phyloP scores from a whole-genome alignment of 352 stramenopile genomes.

The Phytophthora palmivora region DNA sequence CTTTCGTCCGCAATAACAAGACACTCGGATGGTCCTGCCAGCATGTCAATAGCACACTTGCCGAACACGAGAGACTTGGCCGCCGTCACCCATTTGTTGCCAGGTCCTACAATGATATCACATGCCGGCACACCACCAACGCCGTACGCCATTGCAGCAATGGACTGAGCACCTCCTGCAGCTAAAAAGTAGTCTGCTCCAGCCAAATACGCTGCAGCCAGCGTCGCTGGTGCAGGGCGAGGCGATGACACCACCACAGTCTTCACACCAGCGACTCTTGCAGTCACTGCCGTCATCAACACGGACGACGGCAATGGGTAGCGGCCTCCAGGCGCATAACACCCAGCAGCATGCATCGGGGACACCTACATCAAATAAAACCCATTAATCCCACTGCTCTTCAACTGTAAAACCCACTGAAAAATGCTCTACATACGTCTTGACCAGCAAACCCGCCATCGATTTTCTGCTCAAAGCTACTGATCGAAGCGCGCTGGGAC shows the following conservation, averaged over 20 bases:
- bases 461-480: constrained; percentile 95
- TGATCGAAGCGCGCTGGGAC: constrained; percentile 92
- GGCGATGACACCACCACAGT: constrained; percentile 96
- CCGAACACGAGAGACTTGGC: constrained; percentile 98
- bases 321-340: constrained; percentile 97
- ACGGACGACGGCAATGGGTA: constrained; percentile 98
- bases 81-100: constrained; percentile 99
- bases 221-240: constrained; percentile 91
- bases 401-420: constrained; percentile 1
- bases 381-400: constrained; percentile 3
- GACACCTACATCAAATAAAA: constrained; percentile 39
- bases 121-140: constrained; percentile 90
- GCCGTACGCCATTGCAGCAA: constrained; percentile 97
- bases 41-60: constrained; percentile 99
- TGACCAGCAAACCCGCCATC: constrained; percentile 96
- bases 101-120: constrained; percentile 98
- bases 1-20: constrained; percentile 97
- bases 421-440: constrained; percentile 52
- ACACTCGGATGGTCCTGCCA: constrained; percentile 98
- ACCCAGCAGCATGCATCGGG: constrained; percentile 89
- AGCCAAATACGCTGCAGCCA: constrained; percentile 95
- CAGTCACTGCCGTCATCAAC: constrained; percentile 97
- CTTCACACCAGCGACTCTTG: constrained; percentile 93
- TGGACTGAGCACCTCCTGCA: constrained; percentile 84
- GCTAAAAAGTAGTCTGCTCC: constrained; percentile 91